Base-by-base conservation (phyloP, 768 basidiomycete species). In the Porpolomopsis calyptriformis region DNA sequence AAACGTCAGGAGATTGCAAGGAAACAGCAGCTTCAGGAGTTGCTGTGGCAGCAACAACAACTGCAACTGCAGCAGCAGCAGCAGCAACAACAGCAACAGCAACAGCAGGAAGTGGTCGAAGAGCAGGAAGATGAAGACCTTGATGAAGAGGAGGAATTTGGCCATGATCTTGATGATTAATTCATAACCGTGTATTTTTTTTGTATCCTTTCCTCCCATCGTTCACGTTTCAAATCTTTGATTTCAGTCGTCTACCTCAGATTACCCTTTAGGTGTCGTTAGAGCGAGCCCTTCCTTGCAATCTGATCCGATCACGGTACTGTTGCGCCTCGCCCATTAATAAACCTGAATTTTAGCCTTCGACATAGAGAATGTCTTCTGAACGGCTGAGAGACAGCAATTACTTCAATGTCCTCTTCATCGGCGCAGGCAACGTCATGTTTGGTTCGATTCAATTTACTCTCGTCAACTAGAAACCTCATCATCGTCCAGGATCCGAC, bases 351-450 rank as follows among this genome's bases (percentile, higher is more conserved):
- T n/a, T n/a, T n/a, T n/a, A n/a, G n/a, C n/a, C n/a, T n/a, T n/a
- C n/a, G n/a, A n/a, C n/a, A n/a, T n/a, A n/a, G n/a, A n/a, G n/a
- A n/a, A n/a, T n/a, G n/a, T n/a, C n/a, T n/a, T n/a, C n/a, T n/a
- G n/a, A n/a, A n/a, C n/a, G n/a, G n/a, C n/a, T 16, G 4, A 26
- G 26, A 45, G 82, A 80, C 12, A 64, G 77, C 40, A 77, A 84
- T 53, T 72, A 82, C 57, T 96, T 96, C 74, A 94, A 96, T 62
- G 82, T 98, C 45, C 79, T 94, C 61, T 92, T 94, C 64, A 72
- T 98, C 54, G 93, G 93, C 42, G 93, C 93, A 22, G 93, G 92
- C 12, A 94, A 96, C 67, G 93, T 97, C 68, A 96, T 96, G 91
- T 98, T 98, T 60, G 93, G 92, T 79, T 44, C 46, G 66, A n/a